Evolutionary conservation across 225 moss, liverwort and hornwort species (phyloP), one percentile per base, ranked within the genome.

Genomic region (Sphagnum contortum): DNA sequence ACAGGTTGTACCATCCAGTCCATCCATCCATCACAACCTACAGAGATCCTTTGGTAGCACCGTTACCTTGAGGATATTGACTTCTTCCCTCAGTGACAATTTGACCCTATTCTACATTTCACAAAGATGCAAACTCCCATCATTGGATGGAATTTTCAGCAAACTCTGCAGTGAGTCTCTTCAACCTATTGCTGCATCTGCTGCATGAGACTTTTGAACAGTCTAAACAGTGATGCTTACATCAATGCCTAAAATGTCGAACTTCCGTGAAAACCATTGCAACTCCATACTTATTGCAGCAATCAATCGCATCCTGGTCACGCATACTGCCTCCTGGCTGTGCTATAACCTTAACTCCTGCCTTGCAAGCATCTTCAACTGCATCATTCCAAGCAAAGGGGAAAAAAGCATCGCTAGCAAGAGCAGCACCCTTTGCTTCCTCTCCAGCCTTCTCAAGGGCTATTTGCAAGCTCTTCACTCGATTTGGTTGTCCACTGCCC

Each of bases 371-470:
- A n/a, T 98, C 91, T 76, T 98, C 98, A 10, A 98, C 93, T 3
- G 93, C 93, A 78, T 98, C 98, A 5, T 98, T 93, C 98, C 98
- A 98, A 63, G 98, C 89, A 71, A 98, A 98, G 5, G 98, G 91
- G 50, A 98, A 98, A 64, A 93, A 98, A 0, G 93, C 98, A 70
- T 98, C 98, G 69, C 91, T 98, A n/a, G 93, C 96, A 45, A 98
- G 66, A 47, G 89, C 87, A 70, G 93, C 83, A 48, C 98, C 93
- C 62, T 79, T 75, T 0, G 78, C 81, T 76, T 84, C 89, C 45
- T 80, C 74, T 3, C 93, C 91, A 47, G 91, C 85, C 74, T 98
- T 98, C 64, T 98, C 98, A 3, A 98, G 48, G 9, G 98, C 89
- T 64, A 98, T 98, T 70, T 87, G 82, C 69, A 93, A 79, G 75